Conservation (phyloP, 495 filamentous ascomycete species). For the Cercophora samala region DNA sequence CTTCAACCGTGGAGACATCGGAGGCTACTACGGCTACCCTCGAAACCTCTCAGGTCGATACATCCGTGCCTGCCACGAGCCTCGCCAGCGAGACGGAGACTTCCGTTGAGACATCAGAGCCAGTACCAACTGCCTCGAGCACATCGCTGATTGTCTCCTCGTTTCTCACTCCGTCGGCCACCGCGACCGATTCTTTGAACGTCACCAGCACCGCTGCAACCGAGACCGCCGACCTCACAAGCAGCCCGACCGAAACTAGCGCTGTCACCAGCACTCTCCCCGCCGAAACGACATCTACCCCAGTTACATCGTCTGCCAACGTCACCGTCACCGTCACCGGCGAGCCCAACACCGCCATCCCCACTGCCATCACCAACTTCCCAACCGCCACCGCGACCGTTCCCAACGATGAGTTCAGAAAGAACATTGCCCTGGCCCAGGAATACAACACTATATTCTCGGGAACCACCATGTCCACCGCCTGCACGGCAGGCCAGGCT, state of each 20-base stretch:
- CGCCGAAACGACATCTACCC: not conserved
- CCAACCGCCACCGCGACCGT: conserved; percentile 37
- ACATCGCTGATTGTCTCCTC: not conserved
- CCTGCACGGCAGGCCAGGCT: conserved; percentile 37
- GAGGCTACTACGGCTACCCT: not conserved
- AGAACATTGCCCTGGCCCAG: conserved; percentile 39
- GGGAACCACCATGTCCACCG: conserved; percentile 36
- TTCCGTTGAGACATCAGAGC: not conserved
- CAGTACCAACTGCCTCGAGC: not conserved
- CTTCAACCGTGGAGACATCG: not conserved
- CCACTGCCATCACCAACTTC: conserved; percentile 36
- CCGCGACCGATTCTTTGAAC: not conserved
- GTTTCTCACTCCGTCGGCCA: not conserved
- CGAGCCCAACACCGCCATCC: conserved; percentile 30
- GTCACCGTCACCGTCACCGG: conserved; percentile 23
- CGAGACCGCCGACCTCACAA: not conserved
- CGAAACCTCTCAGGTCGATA: not conserved
- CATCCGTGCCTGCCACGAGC: not conserved
- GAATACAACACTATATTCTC: conserved; percentile 38
- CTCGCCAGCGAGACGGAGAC: not conserved
- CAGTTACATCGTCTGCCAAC: not conserved
- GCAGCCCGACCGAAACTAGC: not conserved
- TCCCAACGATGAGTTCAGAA: conserved; percentile 31
- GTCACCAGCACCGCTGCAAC: not conserved
- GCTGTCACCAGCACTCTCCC: not conserved